Conservation (phyloP, 768 basidiomycete species). For the Lactarius sp. region DNA sequence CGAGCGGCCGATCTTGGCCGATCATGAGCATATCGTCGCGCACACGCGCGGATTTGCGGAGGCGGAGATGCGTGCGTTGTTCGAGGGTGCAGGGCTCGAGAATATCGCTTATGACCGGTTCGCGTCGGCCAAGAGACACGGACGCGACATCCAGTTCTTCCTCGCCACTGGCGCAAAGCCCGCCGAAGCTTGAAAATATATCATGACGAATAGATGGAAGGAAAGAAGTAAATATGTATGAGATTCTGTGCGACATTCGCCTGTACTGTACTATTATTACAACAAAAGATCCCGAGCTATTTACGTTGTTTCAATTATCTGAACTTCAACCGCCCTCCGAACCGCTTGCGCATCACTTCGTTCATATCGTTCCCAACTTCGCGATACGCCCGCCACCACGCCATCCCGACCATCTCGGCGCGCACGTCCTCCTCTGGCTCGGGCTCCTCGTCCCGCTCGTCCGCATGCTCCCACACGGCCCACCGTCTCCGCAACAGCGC, state of each 20-base stretch:
- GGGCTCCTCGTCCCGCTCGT: slow-evolving; percentile 32
- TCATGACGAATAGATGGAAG: neutral
- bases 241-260: too few species aligned
- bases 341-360: slow-evolving; percentile 55
- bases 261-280: too few species aligned
- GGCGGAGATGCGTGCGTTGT: slow-evolving; percentile 43
- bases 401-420: slow-evolving; percentile 47
- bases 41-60: slow-evolving; percentile 52
- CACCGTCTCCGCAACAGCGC: slow-evolving; percentile 62
- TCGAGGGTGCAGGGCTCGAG: slow-evolving; percentile 49
- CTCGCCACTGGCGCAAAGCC: slow-evolving; percentile 16
- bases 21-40: slow-evolving; percentile 45
- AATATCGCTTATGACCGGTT: slow-evolving; percentile 34
- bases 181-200: neutral
- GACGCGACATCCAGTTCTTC: slow-evolving; percentile 17
- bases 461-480: slow-evolving; percentile 46
- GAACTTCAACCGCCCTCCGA: slow-evolving; percentile 66
- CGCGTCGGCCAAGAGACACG: slow-evolving; percentile 8
- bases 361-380: slow-evolving; percentile 67
- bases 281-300: too few species aligned
- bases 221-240: neutral
- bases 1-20: slow-evolving; percentile 28
- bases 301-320: slow-evolving; percentile 35
- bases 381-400: slow-evolving; percentile 81
- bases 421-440: slow-evolving; percentile 31